Conservation (phyloP, 2,329 filamentous ascomycete species). For the Cladosporium oxysporum region DNA sequence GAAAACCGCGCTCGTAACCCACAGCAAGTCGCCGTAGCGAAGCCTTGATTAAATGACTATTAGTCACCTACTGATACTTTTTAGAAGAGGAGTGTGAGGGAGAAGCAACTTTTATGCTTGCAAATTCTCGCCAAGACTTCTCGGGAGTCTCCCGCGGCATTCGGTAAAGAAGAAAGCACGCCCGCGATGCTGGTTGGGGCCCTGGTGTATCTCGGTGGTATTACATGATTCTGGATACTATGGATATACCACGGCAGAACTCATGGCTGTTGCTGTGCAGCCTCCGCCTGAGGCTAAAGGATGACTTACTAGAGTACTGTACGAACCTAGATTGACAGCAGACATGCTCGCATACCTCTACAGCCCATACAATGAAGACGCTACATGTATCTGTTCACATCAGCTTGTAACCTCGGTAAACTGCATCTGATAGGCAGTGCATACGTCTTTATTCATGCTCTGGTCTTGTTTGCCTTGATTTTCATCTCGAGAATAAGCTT, state of each 20-base stretch:
- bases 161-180: constrained; percentile 1
- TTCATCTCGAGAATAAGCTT: not conserved
- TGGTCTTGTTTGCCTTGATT: not conserved
- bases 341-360: not conserved
- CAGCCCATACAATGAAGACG: not conserved
- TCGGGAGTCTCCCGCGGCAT: not conserved
- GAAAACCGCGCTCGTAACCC: constrained; percentile 35
- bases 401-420: not conserved
- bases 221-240: not conserved
- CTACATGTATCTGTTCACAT: not conserved
- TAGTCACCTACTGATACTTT: constrained; percentile 28
- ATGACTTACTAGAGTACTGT: not conserved
- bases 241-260: not conserved
- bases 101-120: constrained; percentile 14
- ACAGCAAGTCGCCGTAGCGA: constrained; percentile 46
- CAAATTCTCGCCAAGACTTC: constrained; percentile 3
- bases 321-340: not conserved
- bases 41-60: constrained; percentile 39
- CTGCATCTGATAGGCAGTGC: not conserved
- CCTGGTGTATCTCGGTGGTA: not conserved
- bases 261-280: not conserved
- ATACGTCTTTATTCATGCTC: not conserved
- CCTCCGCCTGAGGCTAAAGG: not conserved
- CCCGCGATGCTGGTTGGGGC: not conserved
- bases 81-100: constrained; percentile 17